A percentile compares a stretch with the other conserved stretches of the same genome.
These are phyloP conservation scores for Paramarasmius palmivorus DNA, from an alignment of 1,284 basidiomycete genomes.

Conservation along the genomic window DNA sequence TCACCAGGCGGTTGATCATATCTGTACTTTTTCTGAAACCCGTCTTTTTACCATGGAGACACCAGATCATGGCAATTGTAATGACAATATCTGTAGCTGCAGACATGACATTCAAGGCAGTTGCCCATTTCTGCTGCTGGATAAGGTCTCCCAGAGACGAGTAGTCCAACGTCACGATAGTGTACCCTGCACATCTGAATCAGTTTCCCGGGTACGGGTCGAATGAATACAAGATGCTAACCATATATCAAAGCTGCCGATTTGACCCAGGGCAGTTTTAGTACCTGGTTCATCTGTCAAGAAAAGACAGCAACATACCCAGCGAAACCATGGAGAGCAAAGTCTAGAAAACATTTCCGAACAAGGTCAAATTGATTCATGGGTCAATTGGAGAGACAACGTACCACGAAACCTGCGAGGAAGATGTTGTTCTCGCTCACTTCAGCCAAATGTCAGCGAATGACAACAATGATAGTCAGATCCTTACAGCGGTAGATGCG, in stretches of 20 bases:
- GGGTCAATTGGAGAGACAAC: not conserved
- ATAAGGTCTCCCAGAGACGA: not conserved
- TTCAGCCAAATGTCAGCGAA: not conserved
- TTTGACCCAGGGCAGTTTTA: not conserved
- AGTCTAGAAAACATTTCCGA: not conserved
- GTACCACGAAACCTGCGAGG: not conserved
- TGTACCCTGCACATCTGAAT: not conserved
- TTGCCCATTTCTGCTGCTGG: not conserved
- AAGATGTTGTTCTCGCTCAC: conserved; percentile 1
- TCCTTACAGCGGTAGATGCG: conserved; percentile 1
- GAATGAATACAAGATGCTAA: not conserved
- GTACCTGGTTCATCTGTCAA: not conserved
- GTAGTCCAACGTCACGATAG: conserved; percentile 1
- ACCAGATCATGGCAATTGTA: conserved; percentile 1
- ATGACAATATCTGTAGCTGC: not conserved
- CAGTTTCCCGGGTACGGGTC: not conserved
- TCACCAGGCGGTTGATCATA: conserved; percentile 2
- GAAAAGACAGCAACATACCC: not conserved
- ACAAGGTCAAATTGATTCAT: not conserved
- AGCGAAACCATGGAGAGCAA: not conserved
- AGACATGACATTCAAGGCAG: conserved; percentile 1
- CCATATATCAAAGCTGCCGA: not conserved
- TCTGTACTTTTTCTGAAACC: conserved; percentile 2
- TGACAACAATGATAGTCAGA: not conserved
- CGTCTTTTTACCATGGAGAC: conserved; percentile 2